Base-by-base conservation (phyloP, 805 yeast genomes). In the Pichia nakasei region DNA sequence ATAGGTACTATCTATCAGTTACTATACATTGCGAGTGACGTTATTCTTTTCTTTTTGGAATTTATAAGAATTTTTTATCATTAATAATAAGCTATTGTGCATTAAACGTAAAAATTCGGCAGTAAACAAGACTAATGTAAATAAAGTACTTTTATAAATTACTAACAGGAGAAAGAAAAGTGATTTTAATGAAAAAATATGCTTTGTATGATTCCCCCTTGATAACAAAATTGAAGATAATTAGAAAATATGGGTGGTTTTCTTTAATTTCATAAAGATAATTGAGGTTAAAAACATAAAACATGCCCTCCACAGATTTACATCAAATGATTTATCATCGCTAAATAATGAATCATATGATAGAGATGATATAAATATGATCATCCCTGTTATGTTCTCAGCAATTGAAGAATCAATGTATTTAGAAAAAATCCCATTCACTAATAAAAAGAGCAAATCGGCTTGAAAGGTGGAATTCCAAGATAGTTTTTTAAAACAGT, bases 391-490 rank as follows among this genome's bases (percentile, higher is more conserved):
- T 5, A 54, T 20, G 31, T 52, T 45, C 7, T 60, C 60, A 9
- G 45, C 42, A 3, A 48, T 21, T 7, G 59, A 45, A 5, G 56
- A 48, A 39, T 41, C 48, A 18, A 41, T 58, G 42, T 7, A 61
- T 41, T 76, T 55, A 88, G 91, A 82, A 27, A 83, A 64, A 5
- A 82, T 74, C 0, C 83, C 74, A 59, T 80, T 80, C 43, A 81
- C 63, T 20, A 77, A 59, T 12, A 77, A 66, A 82, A 86, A 82
- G 4, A 80, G 69, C 37, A 75, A 62, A 4, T 82, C 70, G 12
- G 83, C 81, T 54, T 84, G 88, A 36, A 78, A 61, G 18, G 79
- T 70, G 0, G 82, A 73, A 39, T 70, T 63, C 91, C 91, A 83
- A 52, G 80, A 82, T 33, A 80, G 67, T 50, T 76, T 78, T 52